Base-by-base conservation (phyloP, 345 rosid species). In the Eucalyptus pumila region DNA sequence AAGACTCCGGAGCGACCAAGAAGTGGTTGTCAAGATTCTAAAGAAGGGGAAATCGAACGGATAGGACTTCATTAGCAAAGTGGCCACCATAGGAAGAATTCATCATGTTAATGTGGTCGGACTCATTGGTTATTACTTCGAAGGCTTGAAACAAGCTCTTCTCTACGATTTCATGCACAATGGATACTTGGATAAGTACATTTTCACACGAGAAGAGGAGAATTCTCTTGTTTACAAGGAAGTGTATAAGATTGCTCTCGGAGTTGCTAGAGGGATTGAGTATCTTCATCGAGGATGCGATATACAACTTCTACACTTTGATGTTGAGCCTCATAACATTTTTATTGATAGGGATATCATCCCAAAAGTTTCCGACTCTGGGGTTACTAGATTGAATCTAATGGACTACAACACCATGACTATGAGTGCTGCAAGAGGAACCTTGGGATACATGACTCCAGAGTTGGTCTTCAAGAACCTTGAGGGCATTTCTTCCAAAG, bases 1-100 rank as follows among this genome's bases (percentile, higher is more conserved):
- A 58, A 58, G n/a, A 26, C 65, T 58, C 11, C 7, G 2, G 2
- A 56, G 14, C 0, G n/a, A 0, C n/a, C 14, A 5, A 0, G 14
- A 58, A 11, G 14, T 24, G 30, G 65, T 0, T 0, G n/a, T 58
- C 7, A 26, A 58, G 65, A 58, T 58, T 11, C 30, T 24, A 3
- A 58, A 58, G 30, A 24, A 58, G 65, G 65, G 65, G 13, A 58
- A 58, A 26, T 10, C 0, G 6, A 58, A 58, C 1, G 1, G 14
- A 5, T 0, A 23, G 0, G n/a, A 58, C 30, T 58, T 58, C 65
- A 58, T 58, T 2, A 58, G n/a, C 65, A 0, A 58, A 5, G 65
- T 58, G 13, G 14, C 65, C 2, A 58, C 6, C 65, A 58, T 58
- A 26, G n/a, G n/a, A 58, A 58, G 65, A 8, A 58, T 26, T 58